phyloP scores from a whole-genome alignment of 306 rosid species.

The Canavalia ensiformis region DNA sequence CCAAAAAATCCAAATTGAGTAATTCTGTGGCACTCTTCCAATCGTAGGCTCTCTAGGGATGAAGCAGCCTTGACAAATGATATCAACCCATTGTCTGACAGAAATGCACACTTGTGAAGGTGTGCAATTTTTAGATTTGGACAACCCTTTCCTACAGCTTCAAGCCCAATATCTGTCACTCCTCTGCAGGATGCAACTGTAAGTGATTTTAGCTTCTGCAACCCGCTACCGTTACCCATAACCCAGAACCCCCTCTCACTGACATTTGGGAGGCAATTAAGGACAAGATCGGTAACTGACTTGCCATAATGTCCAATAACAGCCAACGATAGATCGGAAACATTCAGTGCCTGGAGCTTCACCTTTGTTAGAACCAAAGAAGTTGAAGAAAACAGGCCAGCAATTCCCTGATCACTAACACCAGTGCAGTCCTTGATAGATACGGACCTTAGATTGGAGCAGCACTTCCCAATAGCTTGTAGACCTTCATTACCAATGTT shows the following conservation, averaged over 20 bases:
- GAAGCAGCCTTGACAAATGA: conserved; percentile 74
- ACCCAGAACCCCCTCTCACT: conserved; percentile 95
- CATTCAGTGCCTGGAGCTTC: conserved; percentile 81
- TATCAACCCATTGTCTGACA: conserved; percentile 85
- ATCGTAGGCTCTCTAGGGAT: conserved; percentile 82
- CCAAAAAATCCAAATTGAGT: conserved; percentile 87
- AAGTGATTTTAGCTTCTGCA: conserved; percentile 84
- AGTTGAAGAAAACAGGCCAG: conserved; percentile 69
- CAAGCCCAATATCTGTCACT: conserved; percentile 80
- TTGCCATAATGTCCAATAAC: conserved; percentile 93
- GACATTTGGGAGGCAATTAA: conserved; percentile 69
- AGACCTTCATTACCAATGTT: conserved; percentile 81
- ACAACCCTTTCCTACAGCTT: conserved; percentile 87
- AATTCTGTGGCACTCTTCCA: conserved; percentile 97
- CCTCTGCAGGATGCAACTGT: conserved; percentile 85
- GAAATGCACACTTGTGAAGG: conserved; percentile 69
- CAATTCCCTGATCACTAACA: conserved; percentile 87
- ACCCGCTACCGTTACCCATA: conserved; percentile 88
- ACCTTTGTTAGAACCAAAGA: conserved; percentile 70
- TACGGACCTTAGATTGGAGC: conserved; percentile 73
- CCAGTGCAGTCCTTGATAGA: conserved; percentile 73
- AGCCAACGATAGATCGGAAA: conserved; percentile 88
- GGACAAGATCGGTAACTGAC: conserved; percentile 79
- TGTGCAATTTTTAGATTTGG: conserved; percentile 77
- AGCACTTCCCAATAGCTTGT: conserved; percentile 77